Percentiles rank a stretch among this genome's conserved stretches.
Evolutionary conservation across 2,329 filamentous ascomycete genomes (phyloP).

Genomic region (Hymenoscyphus linearis): DNA sequence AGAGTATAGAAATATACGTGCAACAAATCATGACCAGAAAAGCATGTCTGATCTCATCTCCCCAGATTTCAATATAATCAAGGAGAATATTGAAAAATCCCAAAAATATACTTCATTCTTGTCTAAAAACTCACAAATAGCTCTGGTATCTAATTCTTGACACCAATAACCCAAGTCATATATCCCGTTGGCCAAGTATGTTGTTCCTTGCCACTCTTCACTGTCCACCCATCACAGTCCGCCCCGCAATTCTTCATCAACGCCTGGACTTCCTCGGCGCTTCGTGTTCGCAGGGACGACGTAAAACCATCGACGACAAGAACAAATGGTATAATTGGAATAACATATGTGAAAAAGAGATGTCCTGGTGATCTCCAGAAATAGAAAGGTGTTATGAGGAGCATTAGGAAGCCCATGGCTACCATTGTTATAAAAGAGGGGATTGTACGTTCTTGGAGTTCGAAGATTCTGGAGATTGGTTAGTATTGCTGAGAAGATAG

Average conservation of each 20-base stretch:
- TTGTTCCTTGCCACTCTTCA: slow-evolving; percentile 35
- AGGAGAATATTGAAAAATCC: background rate
- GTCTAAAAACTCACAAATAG: background rate
- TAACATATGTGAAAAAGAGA: slow-evolving; percentile 59
- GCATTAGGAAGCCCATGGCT: slow-evolving; percentile 46
- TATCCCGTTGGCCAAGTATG: slow-evolving; percentile 45
- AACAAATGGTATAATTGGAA: slow-evolving; percentile 63
- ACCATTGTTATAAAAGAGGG: slow-evolving; percentile 49
- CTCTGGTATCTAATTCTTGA: slow-evolving; percentile 26
- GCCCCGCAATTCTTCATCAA: slow-evolving; percentile 52
- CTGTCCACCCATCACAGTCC: slow-evolving; percentile 37
- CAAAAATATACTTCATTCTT: background rate
- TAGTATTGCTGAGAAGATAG: background rate
- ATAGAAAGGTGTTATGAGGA: slow-evolving; percentile 48
- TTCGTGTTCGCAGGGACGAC: slow-evolving; percentile 62
- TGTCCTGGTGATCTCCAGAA: slow-evolving; percentile 34
- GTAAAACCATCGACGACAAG: slow-evolving; percentile 65
- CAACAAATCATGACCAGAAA: background rate
- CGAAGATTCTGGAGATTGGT: slow-evolving; percentile 50
- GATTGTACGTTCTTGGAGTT: slow-evolving; percentile 63
- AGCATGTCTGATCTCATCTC: too few relatives aligned
- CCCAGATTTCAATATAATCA: background rate
- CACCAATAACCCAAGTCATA: slow-evolving; percentile 41
- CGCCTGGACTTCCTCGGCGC: slow-evolving; percentile 56
- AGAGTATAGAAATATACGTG: background rate